A percentile compares a stretch with the other conserved stretches of the same genome.
Conservation (phyloP, 2,329 filamentous ascomycete genomes). For the Epichloe amarillans region DNA sequence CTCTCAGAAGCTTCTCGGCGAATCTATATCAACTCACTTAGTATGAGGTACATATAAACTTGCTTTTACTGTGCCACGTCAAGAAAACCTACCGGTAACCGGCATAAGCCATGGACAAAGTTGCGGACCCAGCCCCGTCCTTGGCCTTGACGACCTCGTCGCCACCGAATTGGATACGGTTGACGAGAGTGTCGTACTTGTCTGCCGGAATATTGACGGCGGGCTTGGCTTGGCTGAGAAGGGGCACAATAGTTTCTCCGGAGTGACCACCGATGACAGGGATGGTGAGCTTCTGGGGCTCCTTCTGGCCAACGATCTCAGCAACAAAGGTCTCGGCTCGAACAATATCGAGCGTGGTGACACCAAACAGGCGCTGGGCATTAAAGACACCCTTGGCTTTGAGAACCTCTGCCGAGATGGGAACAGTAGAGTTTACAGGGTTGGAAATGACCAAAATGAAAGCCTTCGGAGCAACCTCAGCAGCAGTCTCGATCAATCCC, state of each 20-base stretch:
- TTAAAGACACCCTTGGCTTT: constrained; percentile 91
- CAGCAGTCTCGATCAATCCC: constrained; percentile 77
- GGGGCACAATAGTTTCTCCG: constrained; percentile 92
- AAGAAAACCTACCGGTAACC: constrained; percentile 60
- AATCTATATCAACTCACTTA: constrained; percentile 43
- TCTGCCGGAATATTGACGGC: constrained; percentile 69
- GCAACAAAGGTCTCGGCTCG: constrained; percentile 95
- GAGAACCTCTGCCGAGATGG: constrained; percentile 92
- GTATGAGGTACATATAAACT: constrained; percentile 3
- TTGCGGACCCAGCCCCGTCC: constrained; percentile 80
- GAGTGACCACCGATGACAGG: constrained; percentile 96
- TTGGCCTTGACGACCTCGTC: constrained; percentile 95
- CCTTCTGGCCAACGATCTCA: constrained; percentile 66
- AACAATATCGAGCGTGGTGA: constrained; percentile 96
- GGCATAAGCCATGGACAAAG: constrained; percentile 89
- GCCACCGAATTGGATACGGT: constrained; percentile 96
- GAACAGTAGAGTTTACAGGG: constrained; percentile 98
- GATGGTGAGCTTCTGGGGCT: constrained; percentile 71
- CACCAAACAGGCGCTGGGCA: constrained; percentile 90
- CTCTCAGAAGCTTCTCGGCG: constrained; percentile 86
- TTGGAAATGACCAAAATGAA: constrained; percentile 97
- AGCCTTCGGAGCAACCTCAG: constrained; percentile 81
- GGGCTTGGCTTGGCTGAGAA: constrained; percentile 86
- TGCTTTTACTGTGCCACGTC: background rate
- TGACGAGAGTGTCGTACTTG: constrained; percentile 80